Evolutionary conservation across 106 monocot genomes (phyloP), one percentile per base, ranked within the genome.

Genomic region (Dendrobium officinale): DNA sequence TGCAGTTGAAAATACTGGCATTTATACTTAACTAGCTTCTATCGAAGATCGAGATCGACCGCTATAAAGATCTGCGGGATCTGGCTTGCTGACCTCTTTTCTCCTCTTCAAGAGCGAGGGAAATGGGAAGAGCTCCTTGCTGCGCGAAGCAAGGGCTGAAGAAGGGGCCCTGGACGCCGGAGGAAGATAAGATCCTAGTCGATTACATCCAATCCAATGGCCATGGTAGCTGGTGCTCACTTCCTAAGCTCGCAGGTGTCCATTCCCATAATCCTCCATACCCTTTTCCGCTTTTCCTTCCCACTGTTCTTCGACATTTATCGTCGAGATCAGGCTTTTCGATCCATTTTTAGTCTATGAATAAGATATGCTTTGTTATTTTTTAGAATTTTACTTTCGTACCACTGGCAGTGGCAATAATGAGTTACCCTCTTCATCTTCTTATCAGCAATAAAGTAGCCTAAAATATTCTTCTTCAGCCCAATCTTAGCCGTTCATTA

Each of bases 151-250:
- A 86, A 77, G 88, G 88, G 55, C 47, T 89, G 66, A 89, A 89
- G 86, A 89, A 86, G 43, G 88, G 88, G 1, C 88, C 88, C 0
- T 89, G 88, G 88, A 89, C 88, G 15, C 78, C 85, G 2, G 88
- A 89, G 72, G 88, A 89, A 48, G 88, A 89, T 75, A 86, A 86
- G 81, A 86, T 89, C 78, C 83, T 89, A 55, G 70, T 89, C 79
- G 86, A 89, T 48, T 86, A 77, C 83, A 86, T 89, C 79, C 85
- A 89, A 77, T 43, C 85, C 79, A 77, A 86, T 67, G 88, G 88
- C 45, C 86, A 89, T 19, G 88, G 88, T 0, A 89, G 88, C 88
- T 89, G 88, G 88, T 77, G 88, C 0, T 89, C 88, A 0, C 85
- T 89, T 18, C 88, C 88, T 7, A 90, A 83, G 54, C 90, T 85